Evolutionary conservation across 805 yeast species (phyloP).

Genomic region (Candida michaelii): DNA sequence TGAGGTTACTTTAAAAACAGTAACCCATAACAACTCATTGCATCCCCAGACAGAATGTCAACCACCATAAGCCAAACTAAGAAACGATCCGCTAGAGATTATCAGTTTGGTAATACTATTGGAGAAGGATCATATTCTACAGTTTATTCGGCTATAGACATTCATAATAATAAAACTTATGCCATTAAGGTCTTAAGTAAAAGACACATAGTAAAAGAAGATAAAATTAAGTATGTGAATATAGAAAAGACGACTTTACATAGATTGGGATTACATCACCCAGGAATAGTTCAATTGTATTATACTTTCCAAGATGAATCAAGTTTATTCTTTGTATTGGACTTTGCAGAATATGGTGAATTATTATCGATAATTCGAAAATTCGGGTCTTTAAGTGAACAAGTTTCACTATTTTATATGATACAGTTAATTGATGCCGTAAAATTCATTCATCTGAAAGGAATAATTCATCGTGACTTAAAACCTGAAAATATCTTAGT

Average conservation of each 20-base stretch:
- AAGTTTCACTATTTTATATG: slow-evolving; percentile 75
- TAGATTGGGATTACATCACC: slow-evolving; percentile 80
- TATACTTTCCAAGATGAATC: slow-evolving; percentile 94
- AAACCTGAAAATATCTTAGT: slow-evolving; percentile 92
- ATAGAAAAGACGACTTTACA: slow-evolving; percentile 91
- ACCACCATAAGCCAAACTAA: slow-evolving; percentile 5
- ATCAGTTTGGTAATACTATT: slow-evolving; percentile 80
- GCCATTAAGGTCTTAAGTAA: slow-evolving; percentile 93
- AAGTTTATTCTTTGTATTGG: slow-evolving; percentile 86
- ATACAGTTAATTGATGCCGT: slow-evolving; percentile 89
- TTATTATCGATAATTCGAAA: slow-evolving; percentile 74
- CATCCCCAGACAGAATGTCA: neutral
- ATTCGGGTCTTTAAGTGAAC: slow-evolving; percentile 74
- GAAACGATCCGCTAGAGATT: slow-evolving; percentile 72
- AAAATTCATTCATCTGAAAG: slow-evolving; percentile 81
- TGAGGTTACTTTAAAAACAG: neutral
- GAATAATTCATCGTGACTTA: slow-evolving; percentile 89
- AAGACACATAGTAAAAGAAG: slow-evolving; percentile 89
- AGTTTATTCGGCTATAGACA: slow-evolving; percentile 82
- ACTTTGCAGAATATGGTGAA: slow-evolving; percentile 96
- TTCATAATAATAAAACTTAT: slow-evolving; percentile 69
- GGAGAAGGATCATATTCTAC: slow-evolving; percentile 98
- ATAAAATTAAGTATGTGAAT: slow-evolving; percentile 92
- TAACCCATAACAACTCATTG: neutral
- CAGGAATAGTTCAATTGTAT: slow-evolving; percentile 88